phyloP scores from a whole-genome alignment of 2,329 filamentous ascomycete species.

The Helicocarpus griseus region DNA sequence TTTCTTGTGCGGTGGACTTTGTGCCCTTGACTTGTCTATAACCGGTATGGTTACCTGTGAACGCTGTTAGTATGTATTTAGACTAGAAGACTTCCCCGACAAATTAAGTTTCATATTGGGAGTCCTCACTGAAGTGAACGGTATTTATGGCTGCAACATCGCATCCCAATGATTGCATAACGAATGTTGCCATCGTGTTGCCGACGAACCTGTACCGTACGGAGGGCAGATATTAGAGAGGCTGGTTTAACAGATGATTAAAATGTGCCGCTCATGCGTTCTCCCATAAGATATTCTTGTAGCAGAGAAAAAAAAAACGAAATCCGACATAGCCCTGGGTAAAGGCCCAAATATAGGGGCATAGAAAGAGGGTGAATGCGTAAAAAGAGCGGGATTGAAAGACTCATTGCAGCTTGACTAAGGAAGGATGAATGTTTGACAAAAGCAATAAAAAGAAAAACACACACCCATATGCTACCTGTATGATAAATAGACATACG shows the following conservation, averaged over 20 bases:
- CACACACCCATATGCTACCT: constrained; percentile 45
- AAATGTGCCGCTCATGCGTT: neutral
- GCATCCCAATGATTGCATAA: constrained; percentile 85
- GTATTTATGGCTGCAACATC: constrained; percentile 93
- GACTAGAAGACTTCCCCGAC: constrained; percentile 5
- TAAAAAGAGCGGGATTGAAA: too few species aligned
- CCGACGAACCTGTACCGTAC: constrained; percentile 67
- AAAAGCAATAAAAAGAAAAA: neutral
- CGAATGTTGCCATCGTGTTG: constrained; percentile 93
- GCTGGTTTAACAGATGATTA: neutral
- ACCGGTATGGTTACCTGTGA: constrained; percentile 81
- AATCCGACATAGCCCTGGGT: too few species aligned
- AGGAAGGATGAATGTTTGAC: neutral
- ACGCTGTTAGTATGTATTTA: neutral
- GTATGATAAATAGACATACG: constrained; percentile 13
- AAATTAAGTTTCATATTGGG: constrained; percentile 1
- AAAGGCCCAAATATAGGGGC: too few species aligned
- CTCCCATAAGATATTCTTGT: neutral
- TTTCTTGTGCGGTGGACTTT: constrained; percentile 69
- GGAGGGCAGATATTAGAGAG: constrained; percentile 1
- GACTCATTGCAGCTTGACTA: neutral
- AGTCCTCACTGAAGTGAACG: constrained; percentile 80
- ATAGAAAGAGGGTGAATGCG: too few species aligned
- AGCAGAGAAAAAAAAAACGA: too few species aligned
- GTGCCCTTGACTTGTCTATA: constrained; percentile 85